phyloP scores from a whole-genome alignment of 169 alveolate genomes.

The Plasmodium billcollinsi region DNA sequence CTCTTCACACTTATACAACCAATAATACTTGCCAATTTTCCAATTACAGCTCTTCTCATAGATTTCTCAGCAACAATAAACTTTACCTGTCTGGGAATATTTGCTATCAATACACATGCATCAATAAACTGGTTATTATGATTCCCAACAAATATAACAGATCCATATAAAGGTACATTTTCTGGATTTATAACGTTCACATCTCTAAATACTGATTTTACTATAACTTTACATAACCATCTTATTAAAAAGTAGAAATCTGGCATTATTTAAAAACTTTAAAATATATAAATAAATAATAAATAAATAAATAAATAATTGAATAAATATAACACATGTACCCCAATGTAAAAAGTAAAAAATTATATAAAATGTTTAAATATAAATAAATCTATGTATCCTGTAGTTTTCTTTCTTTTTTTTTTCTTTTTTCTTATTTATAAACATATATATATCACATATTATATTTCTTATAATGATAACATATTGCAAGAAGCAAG shows the following conservation, averaged over 20 bases:
- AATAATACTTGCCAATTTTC: constrained; percentile 89
- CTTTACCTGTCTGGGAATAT: constrained; percentile 91
- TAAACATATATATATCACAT: too few relatives aligned
- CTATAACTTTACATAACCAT: constrained; percentile 72
- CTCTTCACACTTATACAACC: constrained; percentile 93
- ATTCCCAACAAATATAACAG: constrained; percentile 93
- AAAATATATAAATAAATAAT: background rate
- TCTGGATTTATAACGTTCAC: constrained; percentile 91
- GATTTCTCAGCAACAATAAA: constrained; percentile 90
- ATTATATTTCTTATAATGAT: too few relatives aligned
- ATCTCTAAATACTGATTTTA: constrained; percentile 72
- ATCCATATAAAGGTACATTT: constrained; percentile 92
- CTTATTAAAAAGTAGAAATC: constrained; percentile 58
- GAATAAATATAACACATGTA: background rate
- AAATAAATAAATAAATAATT: background rate
- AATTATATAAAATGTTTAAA: constrained; percentile 1
- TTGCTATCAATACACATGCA: constrained; percentile 91
- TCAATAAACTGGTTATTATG: constrained; percentile 94
- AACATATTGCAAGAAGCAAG: too few relatives aligned
- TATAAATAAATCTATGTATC: constrained; percentile 4
- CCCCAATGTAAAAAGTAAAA: background rate
- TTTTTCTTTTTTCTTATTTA: too few relatives aligned
- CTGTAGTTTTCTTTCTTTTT: too few relatives aligned
- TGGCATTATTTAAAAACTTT: constrained; percentile 58
- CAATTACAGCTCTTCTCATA: constrained; percentile 87